These are phyloP conservation scores for Pseudocercospora ulei DNA, from an alignment of 2,329 filamentous ascomycete genomes.

Conservation along the genomic window DNA sequence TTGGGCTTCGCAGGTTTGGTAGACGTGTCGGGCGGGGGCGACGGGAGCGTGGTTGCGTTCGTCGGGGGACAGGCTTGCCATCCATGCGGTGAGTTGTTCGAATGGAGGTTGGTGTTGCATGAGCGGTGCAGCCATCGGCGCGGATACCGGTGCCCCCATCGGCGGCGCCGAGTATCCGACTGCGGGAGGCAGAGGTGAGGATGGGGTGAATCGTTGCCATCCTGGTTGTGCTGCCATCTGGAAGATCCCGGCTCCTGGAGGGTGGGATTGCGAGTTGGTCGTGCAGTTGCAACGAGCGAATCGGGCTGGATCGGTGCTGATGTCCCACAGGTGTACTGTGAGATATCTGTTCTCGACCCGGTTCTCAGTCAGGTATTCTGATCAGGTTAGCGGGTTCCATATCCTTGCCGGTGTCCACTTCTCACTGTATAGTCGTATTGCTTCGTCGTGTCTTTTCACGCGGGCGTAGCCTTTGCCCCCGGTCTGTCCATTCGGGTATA, in stretches of 20 bases:
- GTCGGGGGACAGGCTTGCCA: slow-evolving; percentile 12
- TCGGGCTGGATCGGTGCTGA: slow-evolving; percentile 14
- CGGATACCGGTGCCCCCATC: background rate
- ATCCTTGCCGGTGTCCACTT: slow-evolving; percentile 1
- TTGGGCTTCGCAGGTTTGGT: slow-evolving; percentile 7
- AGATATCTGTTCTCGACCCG: slow-evolving; percentile 21
- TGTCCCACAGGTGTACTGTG: slow-evolving; percentile 29
- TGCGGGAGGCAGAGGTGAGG: slow-evolving; percentile 12
- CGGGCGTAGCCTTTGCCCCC: slow-evolving; percentile 25
- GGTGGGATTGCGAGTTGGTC: slow-evolving; percentile 12
- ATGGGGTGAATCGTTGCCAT: slow-evolving; percentile 20
- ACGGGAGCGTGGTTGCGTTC: slow-evolving; percentile 9
- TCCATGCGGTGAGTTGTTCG: slow-evolving; percentile 12
- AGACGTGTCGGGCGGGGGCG: slow-evolving; percentile 9
- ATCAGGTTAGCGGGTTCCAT: slow-evolving; percentile 5
- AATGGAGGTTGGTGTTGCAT: slow-evolving; percentile 5
- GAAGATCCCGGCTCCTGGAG: slow-evolving; percentile 11
- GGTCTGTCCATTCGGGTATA: slow-evolving; percentile 21
- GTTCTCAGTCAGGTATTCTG: slow-evolving; percentile 27
- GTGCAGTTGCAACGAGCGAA: slow-evolving; percentile 26
- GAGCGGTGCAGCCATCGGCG: slow-evolving; percentile 2
- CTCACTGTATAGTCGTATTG: slow-evolving; percentile 26
- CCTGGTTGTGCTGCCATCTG: slow-evolving; percentile 17
- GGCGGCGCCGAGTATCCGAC: slow-evolving; percentile 6
- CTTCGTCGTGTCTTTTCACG: slow-evolving; percentile 26